phyloP scores from a whole-genome alignment of 768 basidiomycete species.

The Hericium rajendrae region DNA sequence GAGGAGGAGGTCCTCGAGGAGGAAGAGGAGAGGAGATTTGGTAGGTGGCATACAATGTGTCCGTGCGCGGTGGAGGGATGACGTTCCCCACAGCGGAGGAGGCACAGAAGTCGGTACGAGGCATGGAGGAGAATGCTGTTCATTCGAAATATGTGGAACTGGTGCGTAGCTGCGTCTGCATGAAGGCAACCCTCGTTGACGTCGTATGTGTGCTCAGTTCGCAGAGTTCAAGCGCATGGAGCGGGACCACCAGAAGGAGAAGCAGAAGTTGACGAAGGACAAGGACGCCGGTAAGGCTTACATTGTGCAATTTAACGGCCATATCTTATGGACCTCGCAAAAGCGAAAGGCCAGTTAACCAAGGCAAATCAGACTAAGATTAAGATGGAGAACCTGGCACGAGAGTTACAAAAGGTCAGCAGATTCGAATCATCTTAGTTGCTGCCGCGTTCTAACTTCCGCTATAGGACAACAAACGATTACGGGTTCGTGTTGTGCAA shows the following conservation, averaged over 20 bases:
- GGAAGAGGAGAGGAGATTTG: conserved; percentile 73
- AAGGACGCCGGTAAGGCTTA: conserved; percentile 66
- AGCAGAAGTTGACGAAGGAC: conserved; percentile 84
- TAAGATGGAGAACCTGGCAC: conserved; percentile 83
- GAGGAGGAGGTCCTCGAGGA: conserved; percentile 82
- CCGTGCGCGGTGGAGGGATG: neutral
- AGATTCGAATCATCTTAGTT: neutral
- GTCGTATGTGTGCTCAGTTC: conserved; percentile 40
- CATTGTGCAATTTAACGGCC: conserved; percentile 5
- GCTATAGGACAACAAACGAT: conserved; percentile 75
- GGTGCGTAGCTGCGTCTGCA: conserved; percentile 31
- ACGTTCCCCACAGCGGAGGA: conserved; percentile 56
- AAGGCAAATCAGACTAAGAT: conserved; percentile 85
- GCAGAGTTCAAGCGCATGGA: conserved; percentile 82
- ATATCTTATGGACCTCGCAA: conserved; percentile 12
- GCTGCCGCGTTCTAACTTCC: neutral
- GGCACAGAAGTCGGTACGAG: conserved; percentile 78
- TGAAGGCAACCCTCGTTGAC: neutral
- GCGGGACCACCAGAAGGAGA: conserved; percentile 85
- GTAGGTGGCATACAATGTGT: conserved; percentile 33
- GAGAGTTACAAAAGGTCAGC: conserved; percentile 79
- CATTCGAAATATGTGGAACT: conserved; percentile 85
- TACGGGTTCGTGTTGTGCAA: conserved; percentile 44
- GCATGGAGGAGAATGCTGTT: conserved; percentile 72
- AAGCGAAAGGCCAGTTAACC: conserved; percentile 72